Evolutionary conservation across 495 filamentous ascomycete genomes (phyloP), one percentile per base, ranked within the genome.

Genomic region (Penicillium parvum): DNA sequence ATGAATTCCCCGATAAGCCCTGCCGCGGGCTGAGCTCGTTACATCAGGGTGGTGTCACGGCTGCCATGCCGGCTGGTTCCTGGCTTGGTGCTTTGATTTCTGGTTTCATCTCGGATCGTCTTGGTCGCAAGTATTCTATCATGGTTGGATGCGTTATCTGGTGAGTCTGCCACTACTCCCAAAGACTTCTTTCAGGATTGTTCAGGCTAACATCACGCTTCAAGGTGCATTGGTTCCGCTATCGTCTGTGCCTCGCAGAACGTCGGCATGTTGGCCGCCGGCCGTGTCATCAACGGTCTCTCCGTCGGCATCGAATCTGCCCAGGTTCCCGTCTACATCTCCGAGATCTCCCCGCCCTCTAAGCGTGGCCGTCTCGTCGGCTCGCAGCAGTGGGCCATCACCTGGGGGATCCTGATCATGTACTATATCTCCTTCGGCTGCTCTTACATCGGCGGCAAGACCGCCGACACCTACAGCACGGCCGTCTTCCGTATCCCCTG

Each of bases 341-440:
- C 83, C 22, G 87, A 91, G 57, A 58, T 90, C 37, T 71, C 86
- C 0, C 83, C 79, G 7, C 85, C 85, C 3, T 74, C 74, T 15
- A 82, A 80, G 63, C 79, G 87, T 52, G 86, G 86, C 26, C 76
- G 85, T 23, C 72, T 92, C 17, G 80, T 88, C 25, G 82, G 84
- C 28, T 73, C 78, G 43, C 82, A 89, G 48, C 85, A 88, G 65
- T 87, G 85, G 84, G 80, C 85, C 32, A 88, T 90, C 47, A 88
- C 83, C 37, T 87, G 83, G 83, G 86, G 86, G 57, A 89, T 90
- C 43, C 44, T 89, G 33, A 88, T 89, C 60, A 89, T 90, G 85
- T 90, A 82, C 74, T 73, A 76, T 58, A 82, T 94, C 54, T 87
- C 78, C 43, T 92, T 86, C 40, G 88, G 86, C 10, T 83, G 75